Evolutionary conservation across 345 rosid species (phyloP), one percentile per base, ranked within the genome.

Genomic region (Rhodomyrtus tomentosa): DNA sequence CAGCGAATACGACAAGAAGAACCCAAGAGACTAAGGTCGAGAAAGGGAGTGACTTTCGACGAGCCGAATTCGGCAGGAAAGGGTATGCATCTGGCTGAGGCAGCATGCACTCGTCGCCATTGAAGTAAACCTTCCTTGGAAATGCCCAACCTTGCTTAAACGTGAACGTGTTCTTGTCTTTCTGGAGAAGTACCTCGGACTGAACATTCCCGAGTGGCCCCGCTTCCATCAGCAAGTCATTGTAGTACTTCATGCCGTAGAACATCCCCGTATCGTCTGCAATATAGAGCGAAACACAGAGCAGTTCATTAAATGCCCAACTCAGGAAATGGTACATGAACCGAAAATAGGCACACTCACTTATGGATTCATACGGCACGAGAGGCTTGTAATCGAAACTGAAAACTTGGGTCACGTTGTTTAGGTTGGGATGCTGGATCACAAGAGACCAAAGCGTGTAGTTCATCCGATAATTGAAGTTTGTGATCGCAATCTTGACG

Each of bases 81-180:
- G 99, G 98, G 90, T 95, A 96, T 22, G 94, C 62, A 80, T 95
- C 99, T 22, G 99, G 99, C 45, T 95, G 92, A 14, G 98, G 98
- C 22, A 95, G 88, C 94, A 93, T 91, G 88, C 99, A 95, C 80
- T 94, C 98, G 53, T 96, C 98, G 0, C 99, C 99, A 85, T 95
- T 94, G 90, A 96, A 94, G 89, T 96, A 96, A 9, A 95, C 98
- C 89, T 92, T 93, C 84, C 95, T 85, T 0, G 99, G 98, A 87
- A 96, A 95, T 2, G 98, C 98, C 98, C 99, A 95, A 59, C 99
- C 99, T 53, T 95, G 94, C 87, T 92, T 93, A 87, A 96, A 92
- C 80, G 95, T 93, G 86, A 96, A 95, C 25, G 94, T 93, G 89
- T 92, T 90, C 88, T 88, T 76, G 86, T 96, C 94, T 89, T 95